Base-by-base conservation (phyloP, 2,329 filamentous ascomycete genomes). In the Aspergillus felis region DNA sequence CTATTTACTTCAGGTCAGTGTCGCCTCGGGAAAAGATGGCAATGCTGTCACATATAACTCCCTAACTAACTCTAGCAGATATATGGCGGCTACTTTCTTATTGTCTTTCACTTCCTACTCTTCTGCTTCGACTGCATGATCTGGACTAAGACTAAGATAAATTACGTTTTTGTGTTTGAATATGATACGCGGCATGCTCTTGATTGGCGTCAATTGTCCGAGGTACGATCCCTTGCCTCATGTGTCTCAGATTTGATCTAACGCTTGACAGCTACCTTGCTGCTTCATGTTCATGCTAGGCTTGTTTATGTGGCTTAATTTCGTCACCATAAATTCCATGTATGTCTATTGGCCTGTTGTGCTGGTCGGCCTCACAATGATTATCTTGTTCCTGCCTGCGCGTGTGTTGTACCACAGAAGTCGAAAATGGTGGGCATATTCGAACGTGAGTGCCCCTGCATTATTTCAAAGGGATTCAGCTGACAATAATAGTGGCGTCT, bases 151-250 rank as follows among this genome's bases (percentile, higher is more conserved):
- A 87, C 88, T 71, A 95, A 93, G 74, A 90, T 99, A 75, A 99
- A 99, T 71, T 97, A 97, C 72, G 85, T 88, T 54, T 97, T 97
- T 73, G 91, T 97, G 65, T 99, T 99, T 70, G 94, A 99, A 76
- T 94, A 96, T 69, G 92, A 97, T 78, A 87, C 88, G 54, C 83
- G 93, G 57, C 87, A 94, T 71, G 85, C 88, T 62, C 78, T 97
- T 28, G 91, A 97, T 73, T 99, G 93, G 92, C 87, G 90, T 64
- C 87, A 96, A 71, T 80, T 97, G 29, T 81, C 89, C 6, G 90
- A 94, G 76, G 83, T 85, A 70, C 66, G 76, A 64, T 28, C 29
- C 14, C 5, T 20, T 38, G 12, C 28, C 50, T 17, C 3, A 4
- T 6, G 12, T n/a, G 42, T 3, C 8, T 48, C 35, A n/a, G 27